These are phyloP conservation scores for Lichtheimia ramosa DNA, from an alignment of 371 early-diverging fungal species.

Conservation along the genomic window DNA sequence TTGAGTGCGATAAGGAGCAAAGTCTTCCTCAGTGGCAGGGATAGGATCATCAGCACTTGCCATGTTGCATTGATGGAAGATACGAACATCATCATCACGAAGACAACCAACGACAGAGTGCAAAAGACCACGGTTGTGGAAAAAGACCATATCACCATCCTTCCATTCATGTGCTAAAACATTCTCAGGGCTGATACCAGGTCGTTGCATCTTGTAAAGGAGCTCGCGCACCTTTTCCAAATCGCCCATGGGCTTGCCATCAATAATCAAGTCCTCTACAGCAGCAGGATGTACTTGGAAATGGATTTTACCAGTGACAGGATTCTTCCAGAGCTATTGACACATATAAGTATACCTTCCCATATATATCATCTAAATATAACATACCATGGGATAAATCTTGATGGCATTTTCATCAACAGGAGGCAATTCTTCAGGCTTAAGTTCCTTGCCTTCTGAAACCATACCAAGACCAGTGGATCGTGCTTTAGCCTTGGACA, in stretches of 20 bases:
- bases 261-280: constrained; percentile 48
- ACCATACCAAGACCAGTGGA: constrained; percentile 49
- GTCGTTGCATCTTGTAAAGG: constrained; percentile 44
- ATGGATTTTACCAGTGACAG: constrained; percentile 50
- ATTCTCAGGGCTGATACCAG: constrained; percentile 48
- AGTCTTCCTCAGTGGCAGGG: constrained; percentile 44
- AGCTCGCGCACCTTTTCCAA: constrained; percentile 44
- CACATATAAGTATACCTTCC: neutral
- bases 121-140: constrained; percentile 51
- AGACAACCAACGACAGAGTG: constrained; percentile 49
- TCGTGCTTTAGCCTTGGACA: constrained; percentile 43
- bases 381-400: constrained; percentile 47
- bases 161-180: constrained; percentile 50
- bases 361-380: neutral
- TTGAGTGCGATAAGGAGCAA: constrained; percentile 30
- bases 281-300: constrained; percentile 51
- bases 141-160: constrained; percentile 50
- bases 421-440: constrained; percentile 35
- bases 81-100: constrained; percentile 37
- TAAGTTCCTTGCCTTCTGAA: constrained; percentile 41
- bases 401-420: constrained; percentile 43
- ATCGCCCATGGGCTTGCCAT: constrained; percentile 49
- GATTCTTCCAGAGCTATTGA: constrained; percentile 48
- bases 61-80: constrained; percentile 53
- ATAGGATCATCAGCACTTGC: constrained; percentile 42